Conservation (phyloP, 257 asterid species). For the Fraxinus americana region DNA sequence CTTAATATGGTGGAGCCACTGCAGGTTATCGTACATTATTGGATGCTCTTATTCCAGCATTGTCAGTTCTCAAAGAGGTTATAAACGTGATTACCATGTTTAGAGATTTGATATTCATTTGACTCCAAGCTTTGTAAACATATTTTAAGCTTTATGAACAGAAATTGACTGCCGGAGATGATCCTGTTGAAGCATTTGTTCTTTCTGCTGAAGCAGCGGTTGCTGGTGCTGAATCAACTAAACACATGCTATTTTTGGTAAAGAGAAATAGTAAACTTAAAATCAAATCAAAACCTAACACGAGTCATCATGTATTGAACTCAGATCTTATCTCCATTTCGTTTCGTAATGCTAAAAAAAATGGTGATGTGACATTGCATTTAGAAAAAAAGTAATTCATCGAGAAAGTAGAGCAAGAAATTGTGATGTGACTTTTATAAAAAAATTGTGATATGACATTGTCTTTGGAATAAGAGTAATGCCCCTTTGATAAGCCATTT, state of each 20-base stretch:
- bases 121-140: constrained; percentile 14
- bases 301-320: too few relatives aligned
- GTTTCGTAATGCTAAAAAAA: too few relatives aligned
- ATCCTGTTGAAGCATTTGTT: constrained; percentile 73
- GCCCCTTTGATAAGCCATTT: too few relatives aligned
- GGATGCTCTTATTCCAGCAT: constrained; percentile 96
- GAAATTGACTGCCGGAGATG: constrained; percentile 78
- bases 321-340: too few relatives aligned
- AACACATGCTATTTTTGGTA: constrained; percentile 46
- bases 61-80: constrained; percentile 79
- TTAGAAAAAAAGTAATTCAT: too few relatives aligned
- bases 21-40: constrained; percentile 89
- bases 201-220: constrained; percentile 86
- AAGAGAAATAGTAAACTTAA: too few relatives aligned
- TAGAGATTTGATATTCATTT: constrained; percentile 11
- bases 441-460: too few relatives aligned
- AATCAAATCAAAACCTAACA: too few relatives aligned
- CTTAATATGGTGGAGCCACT: constrained; percentile 83
- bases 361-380: too few relatives aligned
- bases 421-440: too few relatives aligned
- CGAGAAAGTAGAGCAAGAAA: too few relatives aligned
- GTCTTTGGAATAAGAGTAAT: too few relatives aligned
- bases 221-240: constrained; percentile 89
- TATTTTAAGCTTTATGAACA: constrained; percentile 32
- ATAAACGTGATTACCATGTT: constrained; percentile 1